Evolutionary conservation across 2,329 filamentous ascomycete genomes (phyloP), one percentile per base, ranked within the genome.

Genomic region (Didymellaceae sp.): DNA sequence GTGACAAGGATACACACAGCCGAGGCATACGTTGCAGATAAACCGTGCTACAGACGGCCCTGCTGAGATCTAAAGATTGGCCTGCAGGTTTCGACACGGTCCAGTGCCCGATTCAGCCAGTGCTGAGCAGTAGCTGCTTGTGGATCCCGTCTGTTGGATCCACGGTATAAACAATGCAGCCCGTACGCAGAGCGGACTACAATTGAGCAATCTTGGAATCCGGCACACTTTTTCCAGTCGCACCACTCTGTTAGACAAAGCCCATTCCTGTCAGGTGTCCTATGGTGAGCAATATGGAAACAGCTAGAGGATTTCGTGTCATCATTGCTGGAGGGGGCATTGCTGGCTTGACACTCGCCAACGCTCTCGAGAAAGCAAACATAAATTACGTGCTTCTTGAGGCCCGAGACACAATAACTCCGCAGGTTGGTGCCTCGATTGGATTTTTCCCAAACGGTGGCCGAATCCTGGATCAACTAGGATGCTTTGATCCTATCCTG

Each of bases 401-500:
- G 37, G 44, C 30, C 8, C 43, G 49, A 9, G 28, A 33, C 6
- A 34, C 44, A 0, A 58, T 66, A 4, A 48, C 57, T 1, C 59
- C 59, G 2, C 18, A 50, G 2, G 37, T 60, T 2, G 63, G 61
- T 6, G 62, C 62, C 6, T 57, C 48, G 8, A 58, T 66, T 20
- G 62, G 51, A 1, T 33, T 64, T 14, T 53, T 56, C 6, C 53
- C 57, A 5, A 59, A 61, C 16, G 59, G 56, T 4, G 26, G 21
- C 8, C 45, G 59, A 5, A 57, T 66, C 5, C 28, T 66, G 9
- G 63, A 63, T 39, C 61, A 66, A 20, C 26, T 66, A 1, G 61
- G 56, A 9, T 55, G 43, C 24, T 42, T 38, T 5, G 41, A 57
- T 0, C 17, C 26, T 6, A 48, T 59, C 9, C 11, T n/a, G 13